Base-by-base conservation (phyloP, 2,329 filamentous ascomycete species). In the Geosmithia morbida region DNA sequence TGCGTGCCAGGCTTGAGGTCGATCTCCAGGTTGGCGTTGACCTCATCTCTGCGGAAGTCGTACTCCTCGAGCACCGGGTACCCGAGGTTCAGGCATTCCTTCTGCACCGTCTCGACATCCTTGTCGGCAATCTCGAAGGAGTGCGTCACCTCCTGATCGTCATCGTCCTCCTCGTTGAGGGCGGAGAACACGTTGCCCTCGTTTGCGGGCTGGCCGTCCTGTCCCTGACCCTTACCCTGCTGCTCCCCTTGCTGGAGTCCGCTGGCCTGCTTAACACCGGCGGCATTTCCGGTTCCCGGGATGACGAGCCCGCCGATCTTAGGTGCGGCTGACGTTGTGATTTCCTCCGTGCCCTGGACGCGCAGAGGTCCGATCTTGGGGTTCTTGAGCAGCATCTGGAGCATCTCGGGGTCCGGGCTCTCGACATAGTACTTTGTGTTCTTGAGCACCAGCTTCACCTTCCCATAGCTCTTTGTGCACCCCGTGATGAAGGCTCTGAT, bases 401-500 rank as follows among this genome's bases (percentile, higher is more conserved):
- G 72, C 60, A 96, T 85, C 11, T 81, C 74, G 13, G 88, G 83
- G 62, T 97, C 90, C 18, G 85, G 83, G 57, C 86, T 96, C 65
- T 98, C 92, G 51, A 97, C 81, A 56, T 85, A 96, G 64, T 94
- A 96, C 54, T 87, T 85, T 52, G 90, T 97, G 57, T 96, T 85
- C 63, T 95, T 94, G 52, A 97, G 66, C 43, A 97, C 92, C 47
- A 97, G 77, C 63, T 95, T 92, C 48, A 96, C 88, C 65, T 96
- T 97, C 53, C 92, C 92, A 60, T 92, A 97, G 46, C 86, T 92
- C 53, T 86, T 81, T 6, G 88, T 94, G 52, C 87, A 92, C 51
- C 80, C 80, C 22, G 66, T 67, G 53, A 90, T 90, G 61, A 90
- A 96, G 8, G 78, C 70, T 51, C 81, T 77, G 51, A 97, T 85